These are phyloP conservation scores for Paxillus rubicundulus DNA, from an alignment of 768 basidiomycete species.

Conservation along the genomic window DNA sequence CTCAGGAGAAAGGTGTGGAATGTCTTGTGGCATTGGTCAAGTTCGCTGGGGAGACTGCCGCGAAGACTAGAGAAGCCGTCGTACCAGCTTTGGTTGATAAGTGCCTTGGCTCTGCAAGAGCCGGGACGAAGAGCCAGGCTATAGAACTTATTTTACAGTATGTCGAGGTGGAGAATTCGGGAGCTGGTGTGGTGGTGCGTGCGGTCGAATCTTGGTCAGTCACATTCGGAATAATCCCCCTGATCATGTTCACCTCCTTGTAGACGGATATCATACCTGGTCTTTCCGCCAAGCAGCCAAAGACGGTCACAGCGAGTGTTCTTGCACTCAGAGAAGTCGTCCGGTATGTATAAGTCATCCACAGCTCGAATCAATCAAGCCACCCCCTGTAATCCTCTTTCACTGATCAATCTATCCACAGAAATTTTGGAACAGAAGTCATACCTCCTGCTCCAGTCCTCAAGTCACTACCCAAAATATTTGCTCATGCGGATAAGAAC, in stretches of 20 bases:
- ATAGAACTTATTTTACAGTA: conserved; percentile 85
- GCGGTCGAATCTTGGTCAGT: conserved; percentile 24
- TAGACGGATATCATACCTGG: conserved; percentile 83
- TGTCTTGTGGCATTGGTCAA: conserved; percentile 83
- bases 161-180: conserved; percentile 90
- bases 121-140: conserved; percentile 86
- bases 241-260: conserved; percentile 27
- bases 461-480: conserved; percentile 88
- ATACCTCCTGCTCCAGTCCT: conserved; percentile 77
- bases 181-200: conserved; percentile 85
- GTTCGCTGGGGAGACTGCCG: conserved; percentile 86
- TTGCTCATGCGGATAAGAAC: conserved; percentile 90
- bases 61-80: conserved; percentile 75
- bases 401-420: conserved; percentile 29
- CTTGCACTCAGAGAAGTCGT: conserved; percentile 79
- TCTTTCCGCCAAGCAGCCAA: conserved; percentile 90
- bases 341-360: conserved; percentile 49
- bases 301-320: conserved; percentile 81
- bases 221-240: conserved; percentile 19
- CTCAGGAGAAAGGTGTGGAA: conserved; percentile 97
- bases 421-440: conserved; percentile 76
- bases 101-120: conserved; percentile 86
- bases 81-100: conserved; percentile 95
- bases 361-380: neutral
- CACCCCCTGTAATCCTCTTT: neutral